Base-by-base conservation (phyloP, 169 alveolate genomes). In the Eimeria necatrix region DNA sequence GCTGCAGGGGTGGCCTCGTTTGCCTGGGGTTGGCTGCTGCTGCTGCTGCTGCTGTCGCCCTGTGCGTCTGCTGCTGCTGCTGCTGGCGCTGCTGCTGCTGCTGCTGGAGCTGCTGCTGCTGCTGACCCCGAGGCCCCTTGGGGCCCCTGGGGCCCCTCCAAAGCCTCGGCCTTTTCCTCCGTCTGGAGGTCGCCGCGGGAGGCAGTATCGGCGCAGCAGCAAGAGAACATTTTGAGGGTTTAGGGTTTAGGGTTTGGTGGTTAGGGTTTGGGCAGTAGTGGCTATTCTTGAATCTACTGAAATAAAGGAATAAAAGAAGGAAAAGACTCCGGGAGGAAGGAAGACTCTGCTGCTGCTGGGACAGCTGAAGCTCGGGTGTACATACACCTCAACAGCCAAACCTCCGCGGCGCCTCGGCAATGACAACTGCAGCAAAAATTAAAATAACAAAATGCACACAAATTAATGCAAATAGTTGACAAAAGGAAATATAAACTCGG, bases 121-220 rank as follows among this genome's bases (percentile, higher is more conserved):
- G 89, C 89, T 80, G n/a, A 61, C 32, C 22, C 60, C 32, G 9
- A 10, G 83, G 7, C 60, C 4, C 14, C 16, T 46, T 51, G 46
- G 71, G 14, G 16, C 71, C n/a, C n/a, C 68, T 52, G 89, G 56
- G 24, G 70, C 46, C 89, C 24, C 89, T 48, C 89, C 5, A 24
- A 12, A 14, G 14, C 78, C 16, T 48, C 89, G 1, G 6, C 70
- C 32, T 22, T 22, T 8, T 80, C 89, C 20, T 80, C 89, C 12
- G 71, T 80, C 16, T 18, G 70, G 4, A 80, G 9, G 10, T 80
- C 89, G 48, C 51, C 71, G 14, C 60, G 70, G 20, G 89, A 0
- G 89, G 70, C 89, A 48, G 64, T 20, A 22, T 80, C 89, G 10
- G 89, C 89, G 71, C 89, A 80, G 89, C 89, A 80, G 70, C 89